Percentiles rank a stretch among this genome's conserved stretches.
Conservation (phyloP, 495 filamentous ascomycete species). For the Aspergillus incahuasiensis region DNA sequence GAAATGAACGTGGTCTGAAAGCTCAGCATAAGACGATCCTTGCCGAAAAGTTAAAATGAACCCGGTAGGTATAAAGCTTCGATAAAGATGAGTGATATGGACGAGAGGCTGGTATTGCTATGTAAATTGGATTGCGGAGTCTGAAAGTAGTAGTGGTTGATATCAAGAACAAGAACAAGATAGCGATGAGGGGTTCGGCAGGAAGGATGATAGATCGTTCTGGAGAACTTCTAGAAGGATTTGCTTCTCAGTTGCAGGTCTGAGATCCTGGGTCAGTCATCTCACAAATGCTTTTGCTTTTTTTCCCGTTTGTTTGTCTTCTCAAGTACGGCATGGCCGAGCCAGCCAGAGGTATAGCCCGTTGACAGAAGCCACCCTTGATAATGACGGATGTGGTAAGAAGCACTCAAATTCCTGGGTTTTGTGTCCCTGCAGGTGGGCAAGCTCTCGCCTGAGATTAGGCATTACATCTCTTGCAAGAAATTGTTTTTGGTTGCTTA, state of each 20-base stretch:
- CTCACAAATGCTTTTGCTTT: background rate
- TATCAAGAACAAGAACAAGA: background rate
- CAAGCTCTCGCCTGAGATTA: background rate
- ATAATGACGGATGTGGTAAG: background rate
- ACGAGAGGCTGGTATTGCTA: too few relatives aligned
- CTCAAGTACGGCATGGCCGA: background rate
- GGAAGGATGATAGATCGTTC: conserved; percentile 1
- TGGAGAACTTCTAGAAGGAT: conserved; percentile 13
- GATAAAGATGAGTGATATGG: too few relatives aligned
- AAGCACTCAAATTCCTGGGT: background rate
- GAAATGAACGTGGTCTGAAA: background rate
- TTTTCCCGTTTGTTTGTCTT: conserved; percentile 1
- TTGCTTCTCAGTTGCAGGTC: conserved; percentile 1
- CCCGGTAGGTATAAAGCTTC: background rate
- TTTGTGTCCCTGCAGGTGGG: background rate
- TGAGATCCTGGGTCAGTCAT: background rate
- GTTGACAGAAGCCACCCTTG: background rate
- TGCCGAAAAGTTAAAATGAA: background rate
- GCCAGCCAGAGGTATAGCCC: background rate
- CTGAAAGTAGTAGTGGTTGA: background rate
- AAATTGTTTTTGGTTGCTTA: background rate
- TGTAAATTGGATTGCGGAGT: background rate
- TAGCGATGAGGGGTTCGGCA: background rate
- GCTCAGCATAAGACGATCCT: background rate
- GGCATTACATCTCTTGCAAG: background rate